These are phyloP conservation scores for Rhodomyrtus tomentosa DNA, from an alignment of 345 rosid genomes.

Conservation along the genomic window DNA sequence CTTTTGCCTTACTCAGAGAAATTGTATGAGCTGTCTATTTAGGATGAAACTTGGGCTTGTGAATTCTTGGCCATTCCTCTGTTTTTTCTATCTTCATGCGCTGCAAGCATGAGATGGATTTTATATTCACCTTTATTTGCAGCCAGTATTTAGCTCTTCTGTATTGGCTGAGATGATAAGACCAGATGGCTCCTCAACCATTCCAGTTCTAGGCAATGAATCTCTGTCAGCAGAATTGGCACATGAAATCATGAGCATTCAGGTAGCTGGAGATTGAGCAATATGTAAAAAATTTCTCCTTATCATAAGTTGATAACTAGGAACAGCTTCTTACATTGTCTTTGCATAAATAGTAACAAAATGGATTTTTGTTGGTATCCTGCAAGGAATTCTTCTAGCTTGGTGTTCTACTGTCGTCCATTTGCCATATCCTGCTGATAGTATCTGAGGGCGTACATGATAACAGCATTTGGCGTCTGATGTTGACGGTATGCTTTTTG, in stretches of 20 bases:
- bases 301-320: neutral
- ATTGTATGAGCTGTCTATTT: neutral
- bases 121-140: slow-evolving; percentile 11
- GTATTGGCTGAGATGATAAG: slow-evolving; percentile 67
- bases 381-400: slow-evolving; percentile 64
- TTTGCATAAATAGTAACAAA: slow-evolving; percentile 7
- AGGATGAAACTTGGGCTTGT: neutral
- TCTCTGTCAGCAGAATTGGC: slow-evolving; percentile 71
- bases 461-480: slow-evolving; percentile 47
- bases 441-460: slow-evolving; percentile 76
- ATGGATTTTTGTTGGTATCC: slow-evolving; percentile 13
- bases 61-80: neutral
- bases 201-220: slow-evolving; percentile 57
- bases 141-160: slow-evolving; percentile 77
- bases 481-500: slow-evolving; percentile 42
- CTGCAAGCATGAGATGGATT: neutral
- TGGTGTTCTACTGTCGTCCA: slow-evolving; percentile 65
- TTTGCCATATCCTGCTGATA: slow-evolving; percentile 74
- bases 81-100: neutral
- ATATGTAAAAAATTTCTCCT: neutral
- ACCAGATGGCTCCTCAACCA: slow-evolving; percentile 64
- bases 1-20: neutral
- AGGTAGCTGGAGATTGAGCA: slow-evolving; percentile 27
- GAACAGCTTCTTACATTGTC: neutral
- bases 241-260: slow-evolving; percentile 68